A percentile compares a stretch with the other conserved stretches of the same genome.
These are phyloP conservation scores for Escallonia rubra DNA, from an alignment of 129 eudicot genomes.

Conservation along the genomic window DNA sequence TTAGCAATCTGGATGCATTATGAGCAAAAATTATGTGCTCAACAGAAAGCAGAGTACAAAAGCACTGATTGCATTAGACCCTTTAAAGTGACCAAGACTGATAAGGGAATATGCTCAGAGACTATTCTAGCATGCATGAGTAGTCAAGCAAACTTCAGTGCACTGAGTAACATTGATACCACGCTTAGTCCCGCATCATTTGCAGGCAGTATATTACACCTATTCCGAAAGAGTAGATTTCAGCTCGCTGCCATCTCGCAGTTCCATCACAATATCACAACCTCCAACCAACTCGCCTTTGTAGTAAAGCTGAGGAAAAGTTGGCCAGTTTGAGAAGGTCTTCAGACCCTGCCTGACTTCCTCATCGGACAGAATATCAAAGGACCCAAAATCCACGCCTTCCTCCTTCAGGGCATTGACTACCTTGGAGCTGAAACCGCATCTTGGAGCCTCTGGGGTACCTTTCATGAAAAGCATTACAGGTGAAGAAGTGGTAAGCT, in stretches of 20 bases:
- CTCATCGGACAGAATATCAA: conserved; percentile 79
- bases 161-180: too few species aligned
- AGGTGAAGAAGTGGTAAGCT: conserved; percentile 45
- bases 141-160: too few species aligned
- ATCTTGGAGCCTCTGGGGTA: conserved; percentile 70
- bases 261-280: conserved; percentile 87
- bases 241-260: conserved; percentile 64
- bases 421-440: conserved; percentile 97
- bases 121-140: too few species aligned
- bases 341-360: conserved; percentile 90
- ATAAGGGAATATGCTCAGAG: too few species aligned
- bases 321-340: conserved; percentile 90
- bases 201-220: not conserved
- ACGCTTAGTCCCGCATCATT: not conserved
- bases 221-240: conserved; percentile 79
- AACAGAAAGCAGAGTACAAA: too few species aligned
- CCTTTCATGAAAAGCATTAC: conserved; percentile 97
- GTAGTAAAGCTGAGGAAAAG: conserved; percentile 86
- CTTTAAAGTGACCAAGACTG: too few species aligned
- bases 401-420: conserved; percentile 74
- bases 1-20: too few species aligned
- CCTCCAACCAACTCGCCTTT: conserved; percentile 98
- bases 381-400: conserved; percentile 74
- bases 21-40: too few species aligned
- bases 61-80: too few species aligned